Percentiles rank a stretch among this genome's conserved stretches.
These are phyloP conservation scores for Cladosporium sp. DNA, from an alignment of 2,329 filamentous ascomycete genomes.

Conservation along the genomic window DNA sequence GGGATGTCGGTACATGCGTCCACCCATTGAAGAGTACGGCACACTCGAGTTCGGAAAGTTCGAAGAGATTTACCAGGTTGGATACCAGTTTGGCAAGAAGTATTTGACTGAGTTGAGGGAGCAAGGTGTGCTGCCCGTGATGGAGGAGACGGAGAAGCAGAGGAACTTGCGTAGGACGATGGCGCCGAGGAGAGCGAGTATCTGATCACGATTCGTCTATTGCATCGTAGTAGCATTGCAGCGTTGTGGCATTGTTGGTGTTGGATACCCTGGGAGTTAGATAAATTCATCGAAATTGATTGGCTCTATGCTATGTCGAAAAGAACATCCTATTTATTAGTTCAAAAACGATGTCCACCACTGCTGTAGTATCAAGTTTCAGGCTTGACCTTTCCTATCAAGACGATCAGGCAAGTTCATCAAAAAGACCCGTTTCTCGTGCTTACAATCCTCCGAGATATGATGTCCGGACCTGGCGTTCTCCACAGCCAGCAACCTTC, in stretches of 20 bases:
- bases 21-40: slow-evolving; percentile 88
- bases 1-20: slow-evolving; percentile 94
- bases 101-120: slow-evolving; percentile 76
- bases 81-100: slow-evolving; percentile 80
- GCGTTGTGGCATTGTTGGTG: neutral
- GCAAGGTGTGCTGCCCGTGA: slow-evolving; percentile 68
- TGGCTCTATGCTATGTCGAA: neutral
- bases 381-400: neutral
- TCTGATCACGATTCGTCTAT: slow-evolving; percentile 31
- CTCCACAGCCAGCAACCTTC: slow-evolving; percentile 1
- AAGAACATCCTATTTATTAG: too few relatives aligned
- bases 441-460: slow-evolving; percentile 1
- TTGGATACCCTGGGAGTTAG: neutral
- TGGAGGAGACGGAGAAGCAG: slow-evolving; percentile 53
- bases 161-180: slow-evolving; percentile 54
- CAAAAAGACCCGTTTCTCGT: neutral
- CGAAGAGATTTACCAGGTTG: slow-evolving; percentile 90
- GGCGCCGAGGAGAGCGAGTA: slow-evolving; percentile 52
- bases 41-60: slow-evolving; percentile 97
- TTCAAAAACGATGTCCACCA: too few relatives aligned
- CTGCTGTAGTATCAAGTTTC: neutral
- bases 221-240: neutral
- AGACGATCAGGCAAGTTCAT: neutral
- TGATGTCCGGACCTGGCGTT: neutral
- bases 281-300: neutral